These are phyloP conservation scores for Sclerotinia subarctica DNA, from an alignment of 2,329 filamentous ascomycete species.

Conservation along the genomic window DNA sequence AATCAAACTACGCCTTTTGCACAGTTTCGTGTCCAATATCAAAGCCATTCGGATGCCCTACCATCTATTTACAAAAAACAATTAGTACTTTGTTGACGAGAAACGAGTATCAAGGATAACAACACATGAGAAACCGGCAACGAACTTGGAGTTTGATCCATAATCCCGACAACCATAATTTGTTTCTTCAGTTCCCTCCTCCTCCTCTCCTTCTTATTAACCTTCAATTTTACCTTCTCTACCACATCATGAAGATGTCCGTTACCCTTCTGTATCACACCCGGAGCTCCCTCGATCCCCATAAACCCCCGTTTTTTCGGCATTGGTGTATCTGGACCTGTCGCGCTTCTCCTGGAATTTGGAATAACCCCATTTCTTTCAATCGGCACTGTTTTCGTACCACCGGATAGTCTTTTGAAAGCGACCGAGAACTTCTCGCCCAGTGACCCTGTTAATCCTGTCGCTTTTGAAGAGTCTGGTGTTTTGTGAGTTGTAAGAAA, in stretches of 20 bases:
- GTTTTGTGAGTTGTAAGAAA: constrained; percentile 18
- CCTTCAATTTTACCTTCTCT: constrained; percentile 26
- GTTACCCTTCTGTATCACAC: constrained; percentile 25
- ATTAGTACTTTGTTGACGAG: constrained; percentile 12
- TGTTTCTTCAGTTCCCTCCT: constrained; percentile 32
- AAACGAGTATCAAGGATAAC: background rate
- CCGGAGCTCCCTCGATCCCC: constrained; percentile 12
- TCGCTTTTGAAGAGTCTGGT: constrained; percentile 2
- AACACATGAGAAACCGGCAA: background rate
- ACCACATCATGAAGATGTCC: constrained; percentile 26
- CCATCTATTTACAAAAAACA: constrained; percentile 22
- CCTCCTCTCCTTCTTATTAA: constrained; percentile 27
- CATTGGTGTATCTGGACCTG: constrained; percentile 29
- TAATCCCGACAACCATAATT: constrained; percentile 31
- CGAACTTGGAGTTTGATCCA: constrained; percentile 32
- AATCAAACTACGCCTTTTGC: background rate
- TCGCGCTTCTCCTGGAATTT: constrained; percentile 22
- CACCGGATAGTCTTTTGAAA: constrained; percentile 23
- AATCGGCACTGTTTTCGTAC: background rate
- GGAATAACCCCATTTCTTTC: constrained; percentile 8
- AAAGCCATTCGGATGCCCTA: constrained; percentile 26
- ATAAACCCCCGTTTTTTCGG: constrained; percentile 24
- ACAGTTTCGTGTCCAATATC: constrained; percentile 26
- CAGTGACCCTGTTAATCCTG: background rate
- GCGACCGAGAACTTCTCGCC: constrained; percentile 23